Percentiles rank a stretch among this genome's conserved stretches.
Evolutionary conservation across 2,329 filamentous ascomycete genomes (phyloP).

Genomic region (Aspergillus tanneri): DNA sequence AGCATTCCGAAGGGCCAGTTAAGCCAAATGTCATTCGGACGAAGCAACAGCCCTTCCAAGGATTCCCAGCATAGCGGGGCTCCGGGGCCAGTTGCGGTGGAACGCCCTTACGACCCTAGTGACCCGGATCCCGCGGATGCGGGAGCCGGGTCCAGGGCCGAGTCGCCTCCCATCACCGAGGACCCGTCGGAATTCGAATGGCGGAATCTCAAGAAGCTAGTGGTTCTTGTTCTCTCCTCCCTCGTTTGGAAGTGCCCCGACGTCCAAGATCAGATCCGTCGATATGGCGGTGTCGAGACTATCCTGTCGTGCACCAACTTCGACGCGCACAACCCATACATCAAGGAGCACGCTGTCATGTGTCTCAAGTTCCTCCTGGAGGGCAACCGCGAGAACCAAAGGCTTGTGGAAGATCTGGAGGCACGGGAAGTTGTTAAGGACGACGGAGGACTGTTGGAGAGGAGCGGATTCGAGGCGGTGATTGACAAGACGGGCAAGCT

Average conservation of each 20-base stretch:
- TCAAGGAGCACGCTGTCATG: slow-evolving; percentile 85
- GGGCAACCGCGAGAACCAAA: slow-evolving; percentile 52
- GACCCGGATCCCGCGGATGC: slow-evolving; percentile 43
- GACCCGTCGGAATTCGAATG: slow-evolving; percentile 67
- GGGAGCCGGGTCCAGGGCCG: slow-evolving; percentile 45
- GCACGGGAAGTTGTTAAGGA: slow-evolving; percentile 45
- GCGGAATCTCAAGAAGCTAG: slow-evolving; percentile 88
- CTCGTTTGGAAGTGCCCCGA: slow-evolving; percentile 82
- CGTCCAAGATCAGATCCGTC: slow-evolving; percentile 84
- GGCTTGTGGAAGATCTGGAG: slow-evolving; percentile 52
- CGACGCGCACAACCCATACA: slow-evolving; percentile 91
- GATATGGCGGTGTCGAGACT: slow-evolving; percentile 80
- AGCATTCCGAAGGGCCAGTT: slow-evolving; percentile 82
- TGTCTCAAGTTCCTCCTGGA: slow-evolving; percentile 73
- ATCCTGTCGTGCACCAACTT: slow-evolving; percentile 86
- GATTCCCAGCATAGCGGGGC: slow-evolving; percentile 33
- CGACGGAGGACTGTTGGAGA: slow-evolving; percentile 41
- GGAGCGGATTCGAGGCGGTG: slow-evolving; percentile 44
- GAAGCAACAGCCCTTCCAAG: slow-evolving; percentile 31
- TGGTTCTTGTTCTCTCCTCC: slow-evolving; percentile 84
- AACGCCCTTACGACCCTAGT: slow-evolving; percentile 62
- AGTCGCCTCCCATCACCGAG: slow-evolving; percentile 54
- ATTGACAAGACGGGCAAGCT: slow-evolving; percentile 46
- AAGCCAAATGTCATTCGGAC: slow-evolving; percentile 39
- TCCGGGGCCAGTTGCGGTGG: slow-evolving; percentile 53